Evolutionary conservation across 371 early-diverging fungal genomes (phyloP), one percentile per base, ranked within the genome.

Genomic region (Mucor indicus): DNA sequence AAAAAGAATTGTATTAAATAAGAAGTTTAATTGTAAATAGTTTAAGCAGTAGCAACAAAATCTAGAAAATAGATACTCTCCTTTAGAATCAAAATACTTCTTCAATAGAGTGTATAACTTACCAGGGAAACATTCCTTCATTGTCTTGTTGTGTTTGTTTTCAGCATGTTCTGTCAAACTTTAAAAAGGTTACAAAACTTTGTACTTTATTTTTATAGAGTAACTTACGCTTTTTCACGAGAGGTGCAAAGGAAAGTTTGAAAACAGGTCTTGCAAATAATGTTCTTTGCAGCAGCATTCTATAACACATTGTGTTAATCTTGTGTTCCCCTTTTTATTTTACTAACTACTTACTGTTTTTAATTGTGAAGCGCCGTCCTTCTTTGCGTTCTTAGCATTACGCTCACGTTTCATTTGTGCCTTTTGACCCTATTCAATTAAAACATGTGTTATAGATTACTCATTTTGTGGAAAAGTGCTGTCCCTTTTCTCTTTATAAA

Each of bases 171-270:
- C 84, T 33, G 68, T 60, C 31, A 89, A 75, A 56, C 81, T 85
- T 65, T 37, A 23, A 29, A 8, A 39, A 44, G 24, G 13, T 9
- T 2, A 19, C 16, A 25, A n/a, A 40, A 25, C 21, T n/a, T n/a
- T 25, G 38, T 17, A 16, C n/a, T 20, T 11, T 1, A 20, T 23
- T 15, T 41, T 24, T 17, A 41, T 11, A 37, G 7, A 12, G 15
- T 33, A 20, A 71, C 78, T 74, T 80, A 80, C 77, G 80, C 82
- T 57, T 84, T 85, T 48, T 81, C 69, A 49, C 90, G 78, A 56
- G 83, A 77, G 13, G 92, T 93, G 72, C 86, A 82, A 47, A 93
- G 71, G 73, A 92, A 93, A 21, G 91, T 90, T 63, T 87, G 86
- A 33, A 80, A 68, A 75, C 94, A 93, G 8, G 80, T 68, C 32